These are phyloP conservation scores for Botryotinia convoluta DNA, from an alignment of 2,329 filamentous ascomycete species.

Conservation along the genomic window DNA sequence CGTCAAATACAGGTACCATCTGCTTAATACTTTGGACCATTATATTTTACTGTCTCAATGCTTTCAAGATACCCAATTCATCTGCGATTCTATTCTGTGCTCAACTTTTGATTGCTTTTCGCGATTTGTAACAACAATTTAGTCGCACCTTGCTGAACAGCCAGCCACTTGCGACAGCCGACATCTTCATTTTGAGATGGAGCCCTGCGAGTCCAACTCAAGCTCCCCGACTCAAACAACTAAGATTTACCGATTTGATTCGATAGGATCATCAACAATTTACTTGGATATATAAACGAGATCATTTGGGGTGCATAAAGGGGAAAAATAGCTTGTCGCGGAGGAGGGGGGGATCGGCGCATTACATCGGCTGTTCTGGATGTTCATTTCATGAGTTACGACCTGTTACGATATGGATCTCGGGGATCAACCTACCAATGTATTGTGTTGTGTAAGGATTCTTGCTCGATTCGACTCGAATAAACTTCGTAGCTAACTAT, in stretches of 20 bases:
- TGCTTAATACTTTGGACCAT: background rate
- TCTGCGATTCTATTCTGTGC: background rate
- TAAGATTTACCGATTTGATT: constrained; percentile 3
- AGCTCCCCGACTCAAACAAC: constrained; percentile 29
- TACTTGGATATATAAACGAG: constrained; percentile 10
- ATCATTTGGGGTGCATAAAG: constrained; percentile 15
- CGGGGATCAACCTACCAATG: constrained; percentile 39
- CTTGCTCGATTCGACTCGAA: background rate
- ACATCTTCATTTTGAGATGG: constrained; percentile 34
- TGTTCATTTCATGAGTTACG: constrained; percentile 25
- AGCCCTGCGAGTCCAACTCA: constrained; percentile 33
- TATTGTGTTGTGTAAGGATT: constrained; percentile 37
- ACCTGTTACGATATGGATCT: constrained; percentile 37
- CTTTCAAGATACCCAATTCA: constrained; percentile 6
- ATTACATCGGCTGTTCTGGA: constrained; percentile 1
- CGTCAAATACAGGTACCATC: background rate
- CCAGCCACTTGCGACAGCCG: constrained; percentile 21
- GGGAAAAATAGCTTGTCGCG: constrained; percentile 4
- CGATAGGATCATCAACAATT: constrained; percentile 2
- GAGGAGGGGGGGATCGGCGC: constrained; percentile 18
- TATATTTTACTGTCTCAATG: constrained; percentile 2
- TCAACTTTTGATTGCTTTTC: background rate
- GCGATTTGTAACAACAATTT: background rate
- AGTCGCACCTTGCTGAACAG: constrained; percentile 17
- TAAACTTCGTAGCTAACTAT: constrained; percentile 11